Evolutionary conservation across 108 stramenopile genomes (phyloP), one percentile per base, ranked within the genome.

Genomic region (Skeletonema menzelii): DNA sequence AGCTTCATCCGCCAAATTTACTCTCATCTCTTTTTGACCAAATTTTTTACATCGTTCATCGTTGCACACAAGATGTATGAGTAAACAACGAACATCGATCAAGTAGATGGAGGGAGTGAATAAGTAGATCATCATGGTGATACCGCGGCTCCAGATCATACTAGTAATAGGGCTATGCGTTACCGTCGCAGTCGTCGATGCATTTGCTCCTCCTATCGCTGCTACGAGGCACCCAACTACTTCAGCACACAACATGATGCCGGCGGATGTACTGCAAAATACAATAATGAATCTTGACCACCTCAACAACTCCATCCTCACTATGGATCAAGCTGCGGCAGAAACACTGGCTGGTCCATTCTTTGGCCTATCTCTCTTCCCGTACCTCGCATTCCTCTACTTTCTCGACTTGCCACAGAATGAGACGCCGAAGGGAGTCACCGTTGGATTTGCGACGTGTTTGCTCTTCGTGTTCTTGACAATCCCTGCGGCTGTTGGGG

Each of bases 361-460:
- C 67, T 97, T 97, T 79, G 93, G 91, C 49, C 73, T 78, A 32
- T 95, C 94, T 14, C 80, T 97, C 17, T 85, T 96, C 40, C 97
- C 97, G 11, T 97, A 97, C 79, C 88, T 96, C 20, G 93, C 88
- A 5, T 96, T 98, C 72, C 76, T 98, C 15, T 97, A 85, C 67
- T 96, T 98, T 79, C 73, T 98, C 44, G 75, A 81, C 38, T 75
- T 88, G 3, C 66, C 77, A 5, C 90, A 91, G 77, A 96, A 92
- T 69, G 69, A 91, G 38, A 86, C 88, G 7, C 96, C 97, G 24
- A 87, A 92, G 49, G 93, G 93, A 13, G 95, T 93, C 22, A 89
- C 84, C 0, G 92, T 95, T 22, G 95, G 95, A 8, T 96, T 96
- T 77, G 92, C 92, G 2, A 92, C 91, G 26, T 91, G 91, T 55